Percentiles rank a stretch among this genome's conserved stretches.
Conservation (phyloP, 2,329 filamentous ascomycete genomes). For the Colletotrichum brevisporum region DNA sequence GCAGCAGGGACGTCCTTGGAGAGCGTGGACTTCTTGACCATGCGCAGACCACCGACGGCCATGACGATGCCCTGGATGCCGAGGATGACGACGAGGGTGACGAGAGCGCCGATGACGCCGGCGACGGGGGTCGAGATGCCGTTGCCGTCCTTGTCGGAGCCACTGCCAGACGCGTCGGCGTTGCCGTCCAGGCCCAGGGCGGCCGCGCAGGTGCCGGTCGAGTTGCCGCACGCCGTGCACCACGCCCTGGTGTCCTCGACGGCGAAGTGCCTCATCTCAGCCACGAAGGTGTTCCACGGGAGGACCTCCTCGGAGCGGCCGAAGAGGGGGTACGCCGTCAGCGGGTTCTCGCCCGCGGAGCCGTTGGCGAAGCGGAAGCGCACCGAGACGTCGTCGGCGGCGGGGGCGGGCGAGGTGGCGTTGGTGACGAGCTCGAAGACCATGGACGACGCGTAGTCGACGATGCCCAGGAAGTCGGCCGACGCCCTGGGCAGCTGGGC, state of each 20-base stretch:
- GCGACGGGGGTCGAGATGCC: conserved; percentile 80
- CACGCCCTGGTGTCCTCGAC: conserved; percentile 76
- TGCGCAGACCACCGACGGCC: conserved; percentile 58
- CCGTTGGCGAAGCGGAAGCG: conserved; percentile 75
- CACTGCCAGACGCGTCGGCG: conserved; percentile 44
- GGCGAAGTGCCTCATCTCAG: conserved; percentile 75
- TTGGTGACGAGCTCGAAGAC: conserved; percentile 79
- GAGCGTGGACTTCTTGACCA: conserved; percentile 63
- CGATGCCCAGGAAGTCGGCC: conserved; percentile 79
- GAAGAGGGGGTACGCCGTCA: conserved; percentile 69
- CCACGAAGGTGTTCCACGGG: conserved; percentile 78
- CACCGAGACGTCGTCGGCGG: conserved; percentile 64
- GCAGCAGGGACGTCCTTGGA: conserved; percentile 29
- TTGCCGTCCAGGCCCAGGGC: conserved; percentile 43
- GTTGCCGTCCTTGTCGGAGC: conserved; percentile 47
- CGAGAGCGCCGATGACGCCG: conserved; percentile 84
- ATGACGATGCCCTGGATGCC: conserved; percentile 60
- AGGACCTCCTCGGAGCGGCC: conserved; percentile 70
- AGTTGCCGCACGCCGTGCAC: conserved; percentile 83
- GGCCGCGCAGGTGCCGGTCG: conserved; percentile 73
- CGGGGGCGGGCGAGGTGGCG: conserved; percentile 62
- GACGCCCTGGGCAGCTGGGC: conserved; percentile 65
- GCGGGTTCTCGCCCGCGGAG: conserved; percentile 66
- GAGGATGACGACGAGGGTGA: conserved; percentile 67
- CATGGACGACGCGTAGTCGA: conserved; percentile 89